Evolutionary conservation across 805 yeast species (phyloP), one percentile per base, ranked within the genome.

Genomic region (Nakazawaea ishiwadae): DNA sequence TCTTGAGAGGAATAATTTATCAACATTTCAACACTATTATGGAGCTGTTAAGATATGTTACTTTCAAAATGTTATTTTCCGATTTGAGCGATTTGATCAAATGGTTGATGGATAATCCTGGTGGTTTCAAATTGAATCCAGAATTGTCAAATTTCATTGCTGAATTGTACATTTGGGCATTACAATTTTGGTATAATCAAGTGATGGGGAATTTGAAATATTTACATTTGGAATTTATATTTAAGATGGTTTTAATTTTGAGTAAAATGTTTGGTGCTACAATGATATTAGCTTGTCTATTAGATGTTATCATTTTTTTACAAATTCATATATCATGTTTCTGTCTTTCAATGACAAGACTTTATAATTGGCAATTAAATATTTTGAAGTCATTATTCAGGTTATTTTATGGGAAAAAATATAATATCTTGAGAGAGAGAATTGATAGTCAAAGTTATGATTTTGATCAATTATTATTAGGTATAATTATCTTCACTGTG

Each of bases 61-160:
- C 40, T 39, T 71, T 28, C 54, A 56, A 32, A 45, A 58, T n/a
- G 31, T 39, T 4, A 20, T 62, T 4, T 59, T 78, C 11, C 62
- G 44, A 68, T 1, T 47, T 82, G 11, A 62, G 69, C 15, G 46
- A 55, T 2, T 56, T 80, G 29, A 77, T 90, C 3, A 49, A 65
- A 0, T 84, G 95, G 90, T 68, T 93, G 28, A 87, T 89, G 68
- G 73, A 79, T 46, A 84, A 90, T 53, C 99, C 99, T 0, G 96
- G 91, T 12, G 99, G 99, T 4, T 79, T 93, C 52, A 93, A 93
- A 55, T 73, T 93, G 39, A 93, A 93, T 58, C 81, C 79, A 45
- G 96, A 89, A 53, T 68, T 93, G 15, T 86, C 96, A 0, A 71
- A 68, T 12, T 95, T 93, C 53, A 71, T 91, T 56, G 96, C 96